Conservation (phyloP, 1,139 yeast genomes). For the Yamadazyma mexicana region DNA sequence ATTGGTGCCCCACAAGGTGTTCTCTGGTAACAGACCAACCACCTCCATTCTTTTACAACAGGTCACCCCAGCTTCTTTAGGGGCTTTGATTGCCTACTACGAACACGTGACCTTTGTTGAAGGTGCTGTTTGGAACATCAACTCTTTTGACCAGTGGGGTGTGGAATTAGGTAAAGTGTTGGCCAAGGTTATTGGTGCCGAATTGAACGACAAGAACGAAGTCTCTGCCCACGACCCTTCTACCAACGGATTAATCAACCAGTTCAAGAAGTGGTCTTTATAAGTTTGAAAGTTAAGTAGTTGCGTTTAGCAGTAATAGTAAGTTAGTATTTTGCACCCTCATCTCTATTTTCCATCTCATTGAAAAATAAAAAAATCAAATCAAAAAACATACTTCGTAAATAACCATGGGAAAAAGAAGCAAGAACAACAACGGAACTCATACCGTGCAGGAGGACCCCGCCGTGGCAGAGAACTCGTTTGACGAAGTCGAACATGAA, state of each 20-base stretch:
- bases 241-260: constrained; percentile 89
- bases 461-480: constrained; percentile 1
- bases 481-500: constrained; percentile 12
- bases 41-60: constrained; percentile 94
- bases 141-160: constrained; percentile 99
- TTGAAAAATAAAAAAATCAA: too few relatives aligned
- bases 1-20: constrained; percentile 91
- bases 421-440: constrained; percentile 21
- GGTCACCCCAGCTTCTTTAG: constrained; percentile 94
- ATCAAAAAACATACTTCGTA: too few relatives aligned
- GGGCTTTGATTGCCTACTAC: constrained; percentile 95
- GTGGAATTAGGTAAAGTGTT: constrained; percentile 97
- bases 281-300: constrained; percentile 2
- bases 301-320: neutral
- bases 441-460: constrained; percentile 9
- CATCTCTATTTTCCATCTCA: neutral
- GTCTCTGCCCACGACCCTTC: constrained; percentile 81
- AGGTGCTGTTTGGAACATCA: constrained; percentile 99
- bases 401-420: constrained; percentile 13
- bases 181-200: constrained; percentile 92
- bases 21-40: constrained; percentile 98
- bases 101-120: constrained; percentile 96
- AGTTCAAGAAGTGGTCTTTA: constrained; percentile 83
- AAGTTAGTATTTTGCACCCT: neutral
- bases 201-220: constrained; percentile 62